Evolutionary conservation across 805 yeast species (phyloP).

Genomic region (Candida rishiriensis): DNA sequence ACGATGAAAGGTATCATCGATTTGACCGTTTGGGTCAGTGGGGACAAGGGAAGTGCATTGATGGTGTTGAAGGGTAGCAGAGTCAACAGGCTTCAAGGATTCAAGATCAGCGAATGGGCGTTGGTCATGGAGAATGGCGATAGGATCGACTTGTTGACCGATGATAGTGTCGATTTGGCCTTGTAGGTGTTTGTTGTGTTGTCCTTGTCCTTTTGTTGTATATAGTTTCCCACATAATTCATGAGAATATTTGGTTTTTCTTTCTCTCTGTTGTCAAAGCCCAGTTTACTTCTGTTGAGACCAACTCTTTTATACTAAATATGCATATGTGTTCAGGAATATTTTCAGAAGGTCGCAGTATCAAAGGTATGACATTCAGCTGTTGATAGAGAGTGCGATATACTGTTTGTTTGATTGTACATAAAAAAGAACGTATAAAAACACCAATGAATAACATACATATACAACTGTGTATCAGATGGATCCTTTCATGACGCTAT

Average conservation of each 20-base stretch:
- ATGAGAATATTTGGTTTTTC: too few relatives aligned
- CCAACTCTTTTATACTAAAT: too few relatives aligned
- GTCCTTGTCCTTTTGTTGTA: not conserved
- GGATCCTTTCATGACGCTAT: conserved; percentile 34
- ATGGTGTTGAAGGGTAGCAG: conserved; percentile 70
- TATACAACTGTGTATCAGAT: conserved; percentile 12
- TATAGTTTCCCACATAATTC: not conserved
- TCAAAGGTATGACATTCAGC: too few relatives aligned
- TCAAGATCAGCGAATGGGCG: conserved; percentile 60
- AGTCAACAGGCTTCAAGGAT: conserved; percentile 51
- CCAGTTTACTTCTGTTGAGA: too few relatives aligned
- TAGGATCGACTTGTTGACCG: conserved; percentile 44
- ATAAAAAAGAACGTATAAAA: not conserved
- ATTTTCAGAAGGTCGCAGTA: too few relatives aligned
- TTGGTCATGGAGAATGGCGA: conserved; percentile 43
- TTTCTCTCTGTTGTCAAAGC: too few relatives aligned
- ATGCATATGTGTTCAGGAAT: too few relatives aligned
- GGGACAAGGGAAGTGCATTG: conserved; percentile 51
- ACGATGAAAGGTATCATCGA: conserved; percentile 80
- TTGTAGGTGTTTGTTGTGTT: conserved; percentile 2
- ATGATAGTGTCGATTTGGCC: conserved; percentile 32
- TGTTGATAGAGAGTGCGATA: too few relatives aligned
- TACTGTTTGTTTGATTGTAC: not conserved
- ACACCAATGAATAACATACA: not conserved
- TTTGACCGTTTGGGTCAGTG: conserved; percentile 65